Evolutionary conservation across 1,284 basidiomycete species (phyloP), one percentile per base, ranked within the genome.

Genomic region (Microbotryum lychnidis-dioicae): DNA sequence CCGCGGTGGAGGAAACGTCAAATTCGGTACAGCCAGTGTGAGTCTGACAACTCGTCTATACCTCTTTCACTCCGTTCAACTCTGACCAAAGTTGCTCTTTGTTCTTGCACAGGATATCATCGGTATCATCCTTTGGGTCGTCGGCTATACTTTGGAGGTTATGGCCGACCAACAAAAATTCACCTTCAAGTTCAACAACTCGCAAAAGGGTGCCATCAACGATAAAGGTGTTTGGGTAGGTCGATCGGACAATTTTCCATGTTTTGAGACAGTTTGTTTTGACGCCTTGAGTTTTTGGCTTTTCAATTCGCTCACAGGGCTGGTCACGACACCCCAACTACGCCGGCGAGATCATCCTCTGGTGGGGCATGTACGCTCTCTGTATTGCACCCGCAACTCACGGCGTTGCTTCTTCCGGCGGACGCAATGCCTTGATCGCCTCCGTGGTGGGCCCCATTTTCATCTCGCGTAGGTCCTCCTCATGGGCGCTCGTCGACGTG

Each of bases 301-400:
- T 10, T 63, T 67, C 69, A 18, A 50, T 27, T 27, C 27, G 27
- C 27, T 27, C 69, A 4, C 71, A 70, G 70, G 55, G 59, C 54
- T 70, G 50, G 57, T 63, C 72, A 59, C 56, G 72, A 25, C 83
- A 87, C 66, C 86, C 87, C 31, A 83, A 85, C 9, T 88, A 87
- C 73, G 86, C 87, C 71, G 85, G 86, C 72, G 86, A 87, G 72
- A 86, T 87, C 63, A 71, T 84, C 50, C 83, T 85, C 65, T 86
- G 85, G 81, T 86, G 84, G 84, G 85, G 85, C 2, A 80, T 87
- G 25, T 87, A 84, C 82, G 79, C 81, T 23, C 74, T 86, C 2
- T 81, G 80, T 60, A 75, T 86, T 21, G 82, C 84, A 50, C 83
- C 84, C 0, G 79, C 81, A 2, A 79, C 74, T 6, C 77, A 83